A percentile compares a stretch with the other conserved stretches of the same genome.
These are phyloP conservation scores for Suhomyces pyralidae DNA, from an alignment of 805 yeast genomes.

Conservation along the genomic window DNA sequence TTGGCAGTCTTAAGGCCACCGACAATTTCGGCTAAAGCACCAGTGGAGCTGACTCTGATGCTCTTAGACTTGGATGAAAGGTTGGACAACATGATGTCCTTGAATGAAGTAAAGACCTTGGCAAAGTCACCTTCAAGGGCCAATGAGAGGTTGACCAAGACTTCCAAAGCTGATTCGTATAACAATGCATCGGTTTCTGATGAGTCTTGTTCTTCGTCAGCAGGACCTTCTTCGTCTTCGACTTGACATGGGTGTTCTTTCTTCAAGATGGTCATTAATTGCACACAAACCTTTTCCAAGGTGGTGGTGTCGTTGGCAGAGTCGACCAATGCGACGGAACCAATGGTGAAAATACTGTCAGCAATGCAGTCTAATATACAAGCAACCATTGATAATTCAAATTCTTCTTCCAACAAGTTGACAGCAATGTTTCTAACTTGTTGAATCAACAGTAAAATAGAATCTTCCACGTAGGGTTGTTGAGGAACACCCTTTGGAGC, in stretches of 20 bases:
- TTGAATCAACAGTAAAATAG: slow-evolving; percentile 56
- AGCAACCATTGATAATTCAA: slow-evolving; percentile 78
- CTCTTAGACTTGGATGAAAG: slow-evolving; percentile 58
- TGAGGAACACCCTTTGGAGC: slow-evolving; percentile 65
- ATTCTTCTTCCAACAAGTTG: slow-evolving; percentile 68
- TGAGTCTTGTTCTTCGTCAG: slow-evolving; percentile 47
- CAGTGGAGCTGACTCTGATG: slow-evolving; percentile 76
- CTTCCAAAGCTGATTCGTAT: slow-evolving; percentile 83
- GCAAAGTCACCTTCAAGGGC: slow-evolving; percentile 79
- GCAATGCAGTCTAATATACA: slow-evolving; percentile 71
- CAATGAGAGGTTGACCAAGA: slow-evolving; percentile 68
- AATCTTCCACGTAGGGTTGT: slow-evolving; percentile 56
- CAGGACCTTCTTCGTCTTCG: slow-evolving; percentile 65
- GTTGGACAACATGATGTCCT: slow-evolving; percentile 56
- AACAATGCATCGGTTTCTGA: slow-evolving; percentile 59
- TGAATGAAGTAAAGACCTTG: slow-evolving; percentile 69
- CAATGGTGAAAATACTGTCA: slow-evolving; percentile 65
- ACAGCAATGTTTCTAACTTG: slow-evolving; percentile 67
- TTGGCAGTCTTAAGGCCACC: slow-evolving; percentile 65
- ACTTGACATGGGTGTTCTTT: slow-evolving; percentile 84
- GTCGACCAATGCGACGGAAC: slow-evolving; percentile 69
- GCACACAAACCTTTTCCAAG: slow-evolving; percentile 67
- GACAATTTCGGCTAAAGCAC: slow-evolving; percentile 87
- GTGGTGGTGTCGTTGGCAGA: slow-evolving; percentile 47
- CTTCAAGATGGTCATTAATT: slow-evolving; percentile 68